Conservation (phyloP, 1,284 basidiomycete genomes). For the Trametes sp. region DNA sequence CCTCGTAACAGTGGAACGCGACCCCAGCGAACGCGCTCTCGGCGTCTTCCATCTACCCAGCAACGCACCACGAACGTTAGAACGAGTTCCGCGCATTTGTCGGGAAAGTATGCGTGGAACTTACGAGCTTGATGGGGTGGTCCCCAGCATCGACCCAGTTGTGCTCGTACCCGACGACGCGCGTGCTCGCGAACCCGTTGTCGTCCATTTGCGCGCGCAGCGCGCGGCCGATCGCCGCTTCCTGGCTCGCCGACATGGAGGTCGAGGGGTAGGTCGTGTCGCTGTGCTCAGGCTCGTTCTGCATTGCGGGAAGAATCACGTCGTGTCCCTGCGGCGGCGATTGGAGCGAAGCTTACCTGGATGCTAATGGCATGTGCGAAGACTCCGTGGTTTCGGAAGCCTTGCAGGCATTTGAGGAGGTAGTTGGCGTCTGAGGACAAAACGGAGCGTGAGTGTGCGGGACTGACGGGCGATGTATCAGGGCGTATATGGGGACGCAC, state of each 20-base stretch:
- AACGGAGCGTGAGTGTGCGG: neutral
- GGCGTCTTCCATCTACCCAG: constrained; percentile 55
- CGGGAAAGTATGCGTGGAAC: constrained; percentile 4
- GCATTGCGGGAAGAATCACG: neutral
- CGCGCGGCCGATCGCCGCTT: constrained; percentile 50
- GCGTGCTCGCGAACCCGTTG: constrained; percentile 50
- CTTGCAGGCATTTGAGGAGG: constrained; percentile 51
- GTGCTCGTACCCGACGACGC: constrained; percentile 58
- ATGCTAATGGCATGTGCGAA: constrained; percentile 52
- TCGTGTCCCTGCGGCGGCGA: no score
- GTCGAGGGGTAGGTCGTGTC: constrained; percentile 54
- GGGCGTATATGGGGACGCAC: no score
- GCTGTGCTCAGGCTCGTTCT: constrained; percentile 61
- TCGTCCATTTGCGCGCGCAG: constrained; percentile 54
- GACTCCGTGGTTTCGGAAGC: constrained; percentile 51
- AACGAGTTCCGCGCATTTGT: no score
- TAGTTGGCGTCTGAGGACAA: constrained; percentile 54
- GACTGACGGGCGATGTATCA: constrained; percentile 9
- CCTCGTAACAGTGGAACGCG: constrained; percentile 59
- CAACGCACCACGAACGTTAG: neutral
- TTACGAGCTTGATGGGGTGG: constrained; percentile 57
- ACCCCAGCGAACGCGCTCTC: constrained; percentile 54
- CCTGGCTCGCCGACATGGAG: constrained; percentile 46
- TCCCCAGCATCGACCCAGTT: constrained; percentile 58
- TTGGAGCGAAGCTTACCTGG: constrained; percentile 43